Base-by-base conservation (phyloP, 2,329 filamentous ascomycete genomes). In the Aspergillus quadricinctus region DNA sequence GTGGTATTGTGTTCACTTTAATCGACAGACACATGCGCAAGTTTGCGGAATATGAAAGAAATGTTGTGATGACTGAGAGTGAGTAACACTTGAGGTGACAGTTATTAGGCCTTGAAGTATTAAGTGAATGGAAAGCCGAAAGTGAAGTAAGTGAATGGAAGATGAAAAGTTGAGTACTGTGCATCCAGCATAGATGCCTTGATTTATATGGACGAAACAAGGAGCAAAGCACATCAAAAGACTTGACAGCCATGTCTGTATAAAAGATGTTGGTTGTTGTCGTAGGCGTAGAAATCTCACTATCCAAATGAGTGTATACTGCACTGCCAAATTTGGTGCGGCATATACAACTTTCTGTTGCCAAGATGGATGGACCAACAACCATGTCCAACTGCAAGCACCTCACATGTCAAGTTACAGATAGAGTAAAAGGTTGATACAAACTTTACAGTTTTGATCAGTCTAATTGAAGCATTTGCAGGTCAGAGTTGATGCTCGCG, bases 301-400 rank as follows among this genome's bases (percentile, higher is more conserved):
- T 14, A 40, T 8, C 49, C 41, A 49, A 48, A 37, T 17, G 21
- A 21, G 28, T 27, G 53, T 55, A 45, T 37, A 14, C 37, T 29
- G 28, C 14, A 11, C 48, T 49, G 27, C 21, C 35, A 51, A 43
- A 51, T 46, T 11, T 29, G 37, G 49, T 55, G 53, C 50, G 49
- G 41, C 35, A 52, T 45, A 55, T 52, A 55, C 49, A 55, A 48
- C 40, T 23, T 43, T 29, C 21, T 45, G 35, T 45, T 27, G 19
- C 35, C 28, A 49, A 23, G 46, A n/a, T 17, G 14, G 48, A 49
- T 9, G 48, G 48, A 35, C 11, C 17, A 49, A 28, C 19, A 49
- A 9, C 48, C 46, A 28, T 29, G 17, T 9, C 46, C 21, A 48
- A 25, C 4, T 21, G 31, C 11, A 35, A 21, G 21, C 6, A 21